These are phyloP conservation scores for Boletus vinaceobasis DNA, from an alignment of 768 basidiomycete species.

Conservation along the genomic window DNA sequence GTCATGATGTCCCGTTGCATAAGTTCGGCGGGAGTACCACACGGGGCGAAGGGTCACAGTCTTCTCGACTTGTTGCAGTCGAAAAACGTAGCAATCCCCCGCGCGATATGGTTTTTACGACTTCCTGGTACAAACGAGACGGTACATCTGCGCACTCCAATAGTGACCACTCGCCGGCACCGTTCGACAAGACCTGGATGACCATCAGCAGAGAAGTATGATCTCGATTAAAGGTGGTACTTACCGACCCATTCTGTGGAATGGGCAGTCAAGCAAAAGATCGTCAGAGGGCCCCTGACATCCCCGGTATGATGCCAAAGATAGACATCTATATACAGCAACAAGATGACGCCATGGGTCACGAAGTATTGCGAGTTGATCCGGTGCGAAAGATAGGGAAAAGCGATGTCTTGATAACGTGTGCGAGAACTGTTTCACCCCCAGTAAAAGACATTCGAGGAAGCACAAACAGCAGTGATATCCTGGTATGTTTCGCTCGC, in stretches of 20 bases:
- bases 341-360: no score
- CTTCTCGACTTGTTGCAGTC: constrained; percentile 75
- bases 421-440: constrained; percentile 54
- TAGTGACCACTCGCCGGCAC: no score
- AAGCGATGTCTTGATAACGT: constrained; percentile 34
- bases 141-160: constrained; percentile 35
- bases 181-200: no score
- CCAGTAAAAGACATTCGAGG: constrained; percentile 36
- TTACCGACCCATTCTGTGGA: no score
- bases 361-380: no score
- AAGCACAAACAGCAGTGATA: constrained; percentile 27
- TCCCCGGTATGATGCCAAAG: no score
- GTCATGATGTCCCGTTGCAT: constrained; percentile 73
- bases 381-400: no score
- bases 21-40: constrained; percentile 80
- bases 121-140: constrained; percentile 88
- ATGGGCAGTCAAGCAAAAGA: no score
- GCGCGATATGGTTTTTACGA: constrained; percentile 85
- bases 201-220: no score
- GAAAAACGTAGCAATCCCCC: constrained; percentile 71
- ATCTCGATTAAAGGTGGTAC: no score
- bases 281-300: no score
- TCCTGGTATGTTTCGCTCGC: constrained; percentile 39
- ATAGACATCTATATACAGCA: no score
- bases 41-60: constrained; percentile 82